phyloP scores from a whole-genome alignment of 345 rosid species.

The Anastatica hierochuntica region DNA sequence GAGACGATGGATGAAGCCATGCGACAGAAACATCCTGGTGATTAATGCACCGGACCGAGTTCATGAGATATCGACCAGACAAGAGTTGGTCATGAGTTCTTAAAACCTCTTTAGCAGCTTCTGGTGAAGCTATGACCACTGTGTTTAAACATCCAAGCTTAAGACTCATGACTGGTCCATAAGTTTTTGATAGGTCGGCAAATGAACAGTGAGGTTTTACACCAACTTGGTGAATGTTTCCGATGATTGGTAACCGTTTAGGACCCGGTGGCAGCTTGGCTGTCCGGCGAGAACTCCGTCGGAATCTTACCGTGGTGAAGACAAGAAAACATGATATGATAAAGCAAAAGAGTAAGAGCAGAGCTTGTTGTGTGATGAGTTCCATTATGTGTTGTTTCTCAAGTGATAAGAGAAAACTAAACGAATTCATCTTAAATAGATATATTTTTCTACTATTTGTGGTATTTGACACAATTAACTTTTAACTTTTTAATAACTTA shows the following conservation, averaged over 20 bases:
- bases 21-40: conserved; percentile 19
- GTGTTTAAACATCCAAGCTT: conserved; percentile 16
- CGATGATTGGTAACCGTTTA: conserved; percentile 26
- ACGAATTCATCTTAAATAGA: too few relatives aligned
- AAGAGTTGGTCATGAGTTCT: conserved; percentile 26
- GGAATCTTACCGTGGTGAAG: background rate
- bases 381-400: conserved; percentile 5
- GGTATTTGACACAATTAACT: too few relatives aligned
- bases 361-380: background rate
- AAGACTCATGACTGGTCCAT: conserved; percentile 39
- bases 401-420: too few relatives aligned
- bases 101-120: conserved; percentile 19
- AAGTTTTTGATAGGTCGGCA: conserved; percentile 24
- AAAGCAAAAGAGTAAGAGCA: conserved; percentile 4
- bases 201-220: conserved; percentile 28
- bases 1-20: conserved; percentile 17
- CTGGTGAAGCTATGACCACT: conserved; percentile 21
- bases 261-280: conserved; percentile 24
- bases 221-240: conserved; percentile 35
- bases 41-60: conserved; percentile 1
- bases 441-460: too few relatives aligned
- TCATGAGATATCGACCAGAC: conserved; percentile 10
- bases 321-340: conserved; percentile 4
- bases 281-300: background rate
- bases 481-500: too few relatives aligned